These are phyloP conservation scores for Ceratobasidium papillatum DNA, from an alignment of 1,284 basidiomycete species.

Conservation along the genomic window DNA sequence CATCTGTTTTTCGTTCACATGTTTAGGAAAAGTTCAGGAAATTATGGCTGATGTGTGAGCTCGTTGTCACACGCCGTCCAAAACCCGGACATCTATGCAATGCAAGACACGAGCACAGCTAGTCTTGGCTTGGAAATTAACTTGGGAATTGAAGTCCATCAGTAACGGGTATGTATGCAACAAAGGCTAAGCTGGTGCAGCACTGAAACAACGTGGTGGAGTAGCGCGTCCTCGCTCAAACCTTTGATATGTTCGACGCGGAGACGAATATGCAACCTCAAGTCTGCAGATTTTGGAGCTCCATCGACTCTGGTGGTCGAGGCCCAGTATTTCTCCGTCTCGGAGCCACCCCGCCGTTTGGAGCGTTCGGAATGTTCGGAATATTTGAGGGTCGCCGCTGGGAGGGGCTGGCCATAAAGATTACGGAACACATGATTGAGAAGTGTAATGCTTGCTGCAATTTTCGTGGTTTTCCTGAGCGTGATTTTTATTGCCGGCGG, in stretches of 20 bases:
- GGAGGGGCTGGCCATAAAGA: neutral
- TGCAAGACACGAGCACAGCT: neutral
- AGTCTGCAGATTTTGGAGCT: neutral
- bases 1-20: neutral
- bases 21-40: neutral
- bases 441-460: neutral
- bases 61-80: neutral
- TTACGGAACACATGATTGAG: neutral
- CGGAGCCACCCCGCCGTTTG: neutral
- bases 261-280: neutral
- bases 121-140: neutral
- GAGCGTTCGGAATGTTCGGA: neutral
- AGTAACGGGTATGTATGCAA: neutral
- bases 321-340: neutral
- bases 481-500: conserved; percentile 16
- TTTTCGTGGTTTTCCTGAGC: neutral
- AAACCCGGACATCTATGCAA: neutral
- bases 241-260: neutral
- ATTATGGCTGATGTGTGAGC: neutral
- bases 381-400: neutral
- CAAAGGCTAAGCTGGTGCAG: conserved; percentile 10
- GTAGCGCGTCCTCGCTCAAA: neutral
- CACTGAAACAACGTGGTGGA: neutral
- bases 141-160: neutral
- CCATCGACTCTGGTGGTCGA: neutral